phyloP scores from a whole-genome alignment of 805 yeast genomes.

The Saturnispora serradocipensis region DNA sequence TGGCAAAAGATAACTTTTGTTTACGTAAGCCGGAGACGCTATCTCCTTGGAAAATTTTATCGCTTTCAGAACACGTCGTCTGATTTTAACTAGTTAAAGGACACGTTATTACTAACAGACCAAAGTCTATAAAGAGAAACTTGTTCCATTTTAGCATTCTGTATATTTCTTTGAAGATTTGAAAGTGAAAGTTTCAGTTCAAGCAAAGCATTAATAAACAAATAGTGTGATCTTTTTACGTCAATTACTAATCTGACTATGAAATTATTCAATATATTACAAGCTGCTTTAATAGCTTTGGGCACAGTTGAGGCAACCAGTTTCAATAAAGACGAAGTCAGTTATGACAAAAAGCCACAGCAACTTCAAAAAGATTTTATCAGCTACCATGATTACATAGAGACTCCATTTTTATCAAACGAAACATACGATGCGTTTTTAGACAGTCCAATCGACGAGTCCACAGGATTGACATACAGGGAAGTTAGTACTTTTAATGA shows the following conservation, averaged over 20 bases:
- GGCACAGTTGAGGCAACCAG: background rate
- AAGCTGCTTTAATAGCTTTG: background rate
- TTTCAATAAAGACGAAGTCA: background rate
- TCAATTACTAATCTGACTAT: background rate
- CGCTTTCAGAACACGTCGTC: background rate
- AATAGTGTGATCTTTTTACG: background rate
- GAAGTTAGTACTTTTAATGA: slow-evolving; percentile 45
- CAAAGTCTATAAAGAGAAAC: background rate
- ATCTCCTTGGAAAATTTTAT: background rate
- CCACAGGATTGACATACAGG: slow-evolving; percentile 27
- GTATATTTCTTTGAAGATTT: background rate
- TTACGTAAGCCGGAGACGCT: background rate
- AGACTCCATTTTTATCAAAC: slow-evolving; percentile 24
- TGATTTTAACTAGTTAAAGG: background rate
- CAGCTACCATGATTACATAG: slow-evolving; percentile 24
- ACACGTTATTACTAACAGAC: background rate
- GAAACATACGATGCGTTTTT: slow-evolving; percentile 15
- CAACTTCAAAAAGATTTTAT: slow-evolving; percentile 12
- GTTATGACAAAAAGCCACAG: slow-evolving; percentile 15
- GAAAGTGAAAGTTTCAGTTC: background rate
- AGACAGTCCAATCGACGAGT: slow-evolving; percentile 20
- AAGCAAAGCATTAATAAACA: background rate
- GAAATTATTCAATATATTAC: background rate
- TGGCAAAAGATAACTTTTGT: background rate
- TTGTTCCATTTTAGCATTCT: background rate